A percentile compares a stretch with the other conserved stretches of the same genome.
These are phyloP conservation scores for Pezicula radicicola DNA, from an alignment of 2,329 filamentous ascomycete genomes.

Conservation along the genomic window DNA sequence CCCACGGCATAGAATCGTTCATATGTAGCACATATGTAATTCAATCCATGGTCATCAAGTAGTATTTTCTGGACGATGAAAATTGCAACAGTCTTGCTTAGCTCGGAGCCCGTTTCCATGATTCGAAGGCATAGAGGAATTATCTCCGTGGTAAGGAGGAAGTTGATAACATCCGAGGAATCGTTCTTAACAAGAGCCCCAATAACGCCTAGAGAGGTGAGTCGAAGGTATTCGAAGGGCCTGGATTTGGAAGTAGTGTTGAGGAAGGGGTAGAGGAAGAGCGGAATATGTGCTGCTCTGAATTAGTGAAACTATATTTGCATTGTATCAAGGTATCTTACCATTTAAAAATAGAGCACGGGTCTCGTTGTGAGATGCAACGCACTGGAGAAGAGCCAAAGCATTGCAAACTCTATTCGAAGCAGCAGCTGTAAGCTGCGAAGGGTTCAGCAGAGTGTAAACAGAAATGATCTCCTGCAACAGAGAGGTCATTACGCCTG, in stretches of 20 bases:
- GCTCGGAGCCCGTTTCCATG: constrained; percentile 97
- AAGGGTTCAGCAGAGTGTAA: constrained; percentile 93
- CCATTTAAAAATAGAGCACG: constrained; percentile 90
- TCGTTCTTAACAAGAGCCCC: constrained; percentile 98
- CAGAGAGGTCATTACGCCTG: constrained; percentile 96
- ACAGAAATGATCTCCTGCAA: constrained; percentile 99
- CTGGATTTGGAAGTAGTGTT: constrained; percentile 98
- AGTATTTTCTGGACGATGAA: constrained; percentile 99
- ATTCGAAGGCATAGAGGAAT: constrained; percentile 96
- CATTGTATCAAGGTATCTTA: constrained; percentile 38
- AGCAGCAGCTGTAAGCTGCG: constrained; percentile 93
- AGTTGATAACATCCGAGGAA: constrained; percentile 98
- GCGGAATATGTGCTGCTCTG: constrained; percentile 80
- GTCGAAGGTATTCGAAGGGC: constrained; percentile 93
- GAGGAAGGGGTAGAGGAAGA: constrained; percentile 96
- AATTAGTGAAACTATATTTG: constrained; percentile 10
- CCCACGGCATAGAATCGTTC: constrained; percentile 98
- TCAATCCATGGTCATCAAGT: constrained; percentile 91
- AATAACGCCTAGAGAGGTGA: constrained; percentile 95
- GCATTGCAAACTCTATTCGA: constrained; percentile 98
- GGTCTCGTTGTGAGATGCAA: constrained; percentile 96
- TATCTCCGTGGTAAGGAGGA: constrained; percentile 96
- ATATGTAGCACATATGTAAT: constrained; percentile 98
- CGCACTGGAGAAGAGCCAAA: constrained; percentile 90
- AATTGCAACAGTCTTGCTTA: constrained; percentile 98